phyloP scores from a whole-genome alignment of 345 rosid species.

The Barbarea vulgaris region DNA sequence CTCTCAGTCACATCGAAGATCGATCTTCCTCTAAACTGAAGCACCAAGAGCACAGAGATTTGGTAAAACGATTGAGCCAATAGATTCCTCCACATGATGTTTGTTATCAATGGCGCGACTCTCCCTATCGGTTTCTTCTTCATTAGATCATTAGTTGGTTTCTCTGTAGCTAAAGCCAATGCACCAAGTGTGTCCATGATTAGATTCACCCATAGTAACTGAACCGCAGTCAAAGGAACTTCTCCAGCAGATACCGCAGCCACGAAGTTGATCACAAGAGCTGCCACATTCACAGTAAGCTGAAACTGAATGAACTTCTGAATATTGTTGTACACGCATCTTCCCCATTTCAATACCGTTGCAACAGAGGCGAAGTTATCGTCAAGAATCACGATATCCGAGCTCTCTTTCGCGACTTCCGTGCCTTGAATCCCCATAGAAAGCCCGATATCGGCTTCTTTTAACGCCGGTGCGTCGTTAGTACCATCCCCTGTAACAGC shows the following conservation, averaged over 20 bases:
- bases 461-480: slow-evolving; percentile 78
- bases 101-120: slow-evolving; percentile 64
- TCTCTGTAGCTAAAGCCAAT: slow-evolving; percentile 68
- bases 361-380: slow-evolving; percentile 72
- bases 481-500: slow-evolving; percentile 80
- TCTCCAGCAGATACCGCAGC: slow-evolving; percentile 76
- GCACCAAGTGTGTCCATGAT: slow-evolving; percentile 86
- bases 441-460: slow-evolving; percentile 74
- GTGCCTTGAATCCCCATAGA: slow-evolving; percentile 86
- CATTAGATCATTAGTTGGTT: slow-evolving; percentile 69
- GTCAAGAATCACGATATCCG: slow-evolving; percentile 74
- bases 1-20: slow-evolving; percentile 53
- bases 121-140: slow-evolving; percentile 63
- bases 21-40: slow-evolving; percentile 67
- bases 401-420: slow-evolving; percentile 80
- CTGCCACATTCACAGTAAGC: slow-evolving; percentile 69
- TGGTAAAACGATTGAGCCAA: slow-evolving; percentile 69
- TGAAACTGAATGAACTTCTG: slow-evolving; percentile 85
- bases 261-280: slow-evolving; percentile 67
- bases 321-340: slow-evolving; percentile 75
- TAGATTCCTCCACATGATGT: slow-evolving; percentile 80
- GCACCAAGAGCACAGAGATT: slow-evolving; percentile 57
- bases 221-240: slow-evolving; percentile 71
- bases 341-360: slow-evolving; percentile 73
- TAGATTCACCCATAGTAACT: slow-evolving; percentile 74